phyloP scores from a whole-genome alignment of 2,329 filamentous ascomycete species.

The Clarireedia paspali region DNA sequence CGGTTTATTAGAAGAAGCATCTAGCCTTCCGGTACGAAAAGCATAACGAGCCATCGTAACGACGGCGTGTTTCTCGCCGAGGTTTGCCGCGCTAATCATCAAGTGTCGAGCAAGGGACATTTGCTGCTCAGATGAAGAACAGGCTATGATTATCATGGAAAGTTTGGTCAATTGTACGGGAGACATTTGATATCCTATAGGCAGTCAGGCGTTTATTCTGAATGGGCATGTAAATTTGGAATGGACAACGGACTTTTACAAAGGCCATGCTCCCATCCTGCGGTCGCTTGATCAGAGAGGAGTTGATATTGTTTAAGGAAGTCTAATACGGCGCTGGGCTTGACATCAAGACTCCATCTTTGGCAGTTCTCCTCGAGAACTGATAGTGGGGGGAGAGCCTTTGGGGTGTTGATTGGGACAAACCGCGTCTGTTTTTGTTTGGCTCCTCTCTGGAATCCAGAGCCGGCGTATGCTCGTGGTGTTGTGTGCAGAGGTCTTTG shows the following conservation, averaged over 20 bases:
- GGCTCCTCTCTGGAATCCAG: neutral
- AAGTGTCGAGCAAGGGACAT: conserved; percentile 18
- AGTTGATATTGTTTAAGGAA: conserved; percentile 19
- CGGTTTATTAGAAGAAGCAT: conserved; percentile 2
- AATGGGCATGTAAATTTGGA: neutral
- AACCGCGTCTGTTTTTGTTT: conserved; percentile 1
- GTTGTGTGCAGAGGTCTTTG: neutral
- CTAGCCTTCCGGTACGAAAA: conserved; percentile 7
- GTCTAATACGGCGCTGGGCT: conserved; percentile 18
- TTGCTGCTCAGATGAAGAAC: conserved; percentile 15
- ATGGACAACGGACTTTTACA: conserved; percentile 16
- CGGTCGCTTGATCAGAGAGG: neutral
- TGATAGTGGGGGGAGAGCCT: no score
- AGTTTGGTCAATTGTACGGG: neutral
- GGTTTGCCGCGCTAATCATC: conserved; percentile 20
- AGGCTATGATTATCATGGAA: no score
- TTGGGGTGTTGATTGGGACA: neutral
- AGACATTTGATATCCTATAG: conserved; percentile 20
- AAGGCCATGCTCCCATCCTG: conserved; percentile 18
- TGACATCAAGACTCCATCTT: conserved; percentile 16
- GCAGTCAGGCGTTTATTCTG: neutral
- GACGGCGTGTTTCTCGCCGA: conserved; percentile 25
- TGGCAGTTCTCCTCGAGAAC: neutral
- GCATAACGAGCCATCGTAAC: conserved; percentile 19
- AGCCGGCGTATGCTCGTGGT: neutral